phyloP scores from a whole-genome alignment of 257 asterid species.

The Mitragyna speciosa region DNA sequence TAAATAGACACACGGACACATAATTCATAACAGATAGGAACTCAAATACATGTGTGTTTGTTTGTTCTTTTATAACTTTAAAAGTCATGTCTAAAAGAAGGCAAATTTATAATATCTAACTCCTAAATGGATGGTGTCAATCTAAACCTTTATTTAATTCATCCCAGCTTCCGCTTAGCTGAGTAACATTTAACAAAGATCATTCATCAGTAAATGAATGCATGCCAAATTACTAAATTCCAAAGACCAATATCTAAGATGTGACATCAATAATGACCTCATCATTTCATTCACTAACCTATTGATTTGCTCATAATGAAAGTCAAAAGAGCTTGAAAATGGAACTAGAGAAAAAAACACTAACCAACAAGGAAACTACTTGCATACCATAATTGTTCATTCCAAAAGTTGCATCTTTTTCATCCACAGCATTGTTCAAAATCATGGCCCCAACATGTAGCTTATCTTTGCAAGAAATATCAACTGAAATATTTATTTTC shows the following conservation, averaged over 20 bases:
- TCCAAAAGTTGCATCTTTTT: conserved; percentile 27
- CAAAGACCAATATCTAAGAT: neutral
- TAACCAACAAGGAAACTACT: neutral
- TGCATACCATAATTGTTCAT: conserved; percentile 24
- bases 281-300: neutral
- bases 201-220: neutral
- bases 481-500: conserved; percentile 30
- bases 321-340: neutral
- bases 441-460: conserved; percentile 35
- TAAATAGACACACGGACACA: neutral
- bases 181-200: neutral
- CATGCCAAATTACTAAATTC: neutral
- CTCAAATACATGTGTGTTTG: too few relatives aligned
- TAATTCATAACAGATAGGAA: neutral
- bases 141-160: neutral
- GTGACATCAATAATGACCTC: neutral
- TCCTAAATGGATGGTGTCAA: neutral
- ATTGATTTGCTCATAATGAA: neutral
- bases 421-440: conserved; percentile 33
- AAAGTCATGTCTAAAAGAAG: neutral
- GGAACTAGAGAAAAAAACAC: neutral
- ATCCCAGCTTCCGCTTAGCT: neutral
- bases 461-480: conserved; percentile 40
- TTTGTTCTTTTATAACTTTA: too few relatives aligned
- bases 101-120: neutral